These are phyloP conservation scores for Zostera marina DNA, from an alignment of 116 monocot genomes.

Conservation along the genomic window DNA sequence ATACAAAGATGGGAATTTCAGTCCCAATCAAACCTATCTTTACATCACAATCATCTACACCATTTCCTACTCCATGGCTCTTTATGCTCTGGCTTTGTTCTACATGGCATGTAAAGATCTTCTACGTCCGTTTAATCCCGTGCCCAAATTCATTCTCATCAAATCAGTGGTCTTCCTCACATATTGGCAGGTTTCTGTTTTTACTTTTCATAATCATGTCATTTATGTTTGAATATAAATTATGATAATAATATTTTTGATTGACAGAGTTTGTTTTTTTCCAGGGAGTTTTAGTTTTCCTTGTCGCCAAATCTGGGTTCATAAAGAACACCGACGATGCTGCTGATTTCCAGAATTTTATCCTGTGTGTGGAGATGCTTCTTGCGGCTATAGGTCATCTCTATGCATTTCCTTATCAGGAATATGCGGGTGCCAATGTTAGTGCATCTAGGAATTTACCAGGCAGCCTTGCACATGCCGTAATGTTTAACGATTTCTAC, in stretches of 20 bases:
- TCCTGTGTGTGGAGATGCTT: conserved; percentile 85
- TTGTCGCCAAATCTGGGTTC: conserved; percentile 74
- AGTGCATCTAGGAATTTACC: conserved; percentile 51
- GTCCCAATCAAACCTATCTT: conserved; percentile 70
- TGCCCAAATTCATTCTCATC: conserved; percentile 79
- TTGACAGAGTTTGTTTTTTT: neutral
- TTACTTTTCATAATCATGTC: neutral
- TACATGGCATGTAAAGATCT: conserved; percentile 94
- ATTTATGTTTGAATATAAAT: neutral
- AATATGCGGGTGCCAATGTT: conserved; percentile 93
- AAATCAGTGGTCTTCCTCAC: conserved; percentile 92
- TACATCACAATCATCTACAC: conserved; percentile 97
- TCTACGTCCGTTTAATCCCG: conserved; percentile 83
- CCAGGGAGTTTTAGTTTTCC: conserved; percentile 94
- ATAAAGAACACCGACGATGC: conserved; percentile 74
- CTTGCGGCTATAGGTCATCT: conserved; percentile 75
- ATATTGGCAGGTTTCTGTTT: conserved; percentile 70
- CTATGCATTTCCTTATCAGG: conserved; percentile 91
- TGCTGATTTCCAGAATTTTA: conserved; percentile 80
- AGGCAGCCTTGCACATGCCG: conserved; percentile 68
- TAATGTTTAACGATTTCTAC: conserved; percentile 94
- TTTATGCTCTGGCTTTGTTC: conserved; percentile 86
- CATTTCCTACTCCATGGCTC: conserved; percentile 76
- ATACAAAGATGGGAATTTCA: conserved; percentile 89
- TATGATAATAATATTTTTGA: neutral